Base-by-base conservation (phyloP, 371 early-diverging fungal genomes). In the Actinomortierella wolfii region DNA sequence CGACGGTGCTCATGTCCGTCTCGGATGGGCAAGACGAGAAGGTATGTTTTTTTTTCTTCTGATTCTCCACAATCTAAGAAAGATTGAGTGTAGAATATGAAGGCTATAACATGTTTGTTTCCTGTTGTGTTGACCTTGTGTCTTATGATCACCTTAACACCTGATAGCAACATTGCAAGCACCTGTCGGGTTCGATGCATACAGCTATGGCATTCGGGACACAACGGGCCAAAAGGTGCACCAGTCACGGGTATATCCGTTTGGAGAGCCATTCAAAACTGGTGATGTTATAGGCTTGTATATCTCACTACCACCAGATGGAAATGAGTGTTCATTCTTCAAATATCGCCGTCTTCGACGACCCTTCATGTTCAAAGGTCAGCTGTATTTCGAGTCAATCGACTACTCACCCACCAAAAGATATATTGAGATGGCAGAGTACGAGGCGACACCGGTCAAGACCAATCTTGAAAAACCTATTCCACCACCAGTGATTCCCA, bases 211-310 rank as follows among this genome's bases (percentile, higher is more conserved):
- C 0, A 80, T 86, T 50, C 83, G 90, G 2, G 90, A 89, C 55
- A 73, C 78, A 29, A 87, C 90, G 15, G 89, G 89, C 3, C 87
- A 89, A 45, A 83, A 79, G 40, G 64, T 89, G 26, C 86, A 84
- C 64, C 81, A 83, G 62, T 87, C 89, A 15, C 64, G 82, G 20
- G 84, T 82, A 14, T 65, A 67, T 29, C 75, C 76, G 13, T 88
- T 76, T 66, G 89, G 86, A 2, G 88, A 88, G 43, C 62, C 87
- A 0, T 89, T 86, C 64, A 66, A 77, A 53, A 77, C 86, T 0
- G 90, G 90, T 7, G 90, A 89, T 74, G 87, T 88, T 3, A 88
- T 89, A 60, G 90, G 90, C 3, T 57, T 88, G 1, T 83, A 79
- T 54, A 86, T 89, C 17, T 79, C 80, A n/a, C 56, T 89, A 9